phyloP scores from a whole-genome alignment of 2,329 filamentous ascomycete species.

The Helminthosporium solani region DNA sequence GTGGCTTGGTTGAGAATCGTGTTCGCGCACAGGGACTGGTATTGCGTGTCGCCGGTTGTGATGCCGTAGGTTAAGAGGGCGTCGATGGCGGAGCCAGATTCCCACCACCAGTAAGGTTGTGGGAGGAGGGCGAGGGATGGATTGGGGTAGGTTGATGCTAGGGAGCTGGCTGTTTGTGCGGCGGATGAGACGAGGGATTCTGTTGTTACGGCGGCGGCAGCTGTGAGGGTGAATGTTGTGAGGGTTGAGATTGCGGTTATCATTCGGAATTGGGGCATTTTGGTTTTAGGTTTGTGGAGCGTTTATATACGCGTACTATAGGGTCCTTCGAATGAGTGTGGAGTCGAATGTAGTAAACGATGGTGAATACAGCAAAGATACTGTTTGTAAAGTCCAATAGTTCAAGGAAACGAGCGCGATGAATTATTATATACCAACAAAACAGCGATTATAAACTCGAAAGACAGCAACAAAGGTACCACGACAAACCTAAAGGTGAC shows the following conservation, averaged over 20 bases:
- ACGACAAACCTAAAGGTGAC: neutral
- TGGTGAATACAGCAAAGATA: neutral
- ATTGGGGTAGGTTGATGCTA: conserved; percentile 21
- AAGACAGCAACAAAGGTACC: neutral
- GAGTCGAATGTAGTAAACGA: neutral
- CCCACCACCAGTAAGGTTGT: conserved; percentile 33
- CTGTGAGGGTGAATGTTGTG: conserved; percentile 2
- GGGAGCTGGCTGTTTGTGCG: conserved; percentile 15
- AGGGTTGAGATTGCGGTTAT: conserved; percentile 1
- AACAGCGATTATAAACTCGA: no score
- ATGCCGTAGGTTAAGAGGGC: conserved; percentile 43
- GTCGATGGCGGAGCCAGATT: conserved; percentile 29
- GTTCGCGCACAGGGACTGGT: conserved; percentile 35
- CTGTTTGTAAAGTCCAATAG: neutral
- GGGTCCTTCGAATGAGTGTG: no score
- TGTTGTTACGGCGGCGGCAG: conserved; percentile 1
- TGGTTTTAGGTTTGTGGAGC: no score
- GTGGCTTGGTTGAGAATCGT: conserved; percentile 29
- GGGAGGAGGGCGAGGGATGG: conserved; percentile 20
- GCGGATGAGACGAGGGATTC: conserved; percentile 16
- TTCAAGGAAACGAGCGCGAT: no score
- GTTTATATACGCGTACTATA: no score
- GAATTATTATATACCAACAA: no score
- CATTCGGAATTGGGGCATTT: neutral
- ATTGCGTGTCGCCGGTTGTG: conserved; percentile 45